Conservation (phyloP, 1,284 basidiomycete species). For the Schizophyllum amplum region DNA sequence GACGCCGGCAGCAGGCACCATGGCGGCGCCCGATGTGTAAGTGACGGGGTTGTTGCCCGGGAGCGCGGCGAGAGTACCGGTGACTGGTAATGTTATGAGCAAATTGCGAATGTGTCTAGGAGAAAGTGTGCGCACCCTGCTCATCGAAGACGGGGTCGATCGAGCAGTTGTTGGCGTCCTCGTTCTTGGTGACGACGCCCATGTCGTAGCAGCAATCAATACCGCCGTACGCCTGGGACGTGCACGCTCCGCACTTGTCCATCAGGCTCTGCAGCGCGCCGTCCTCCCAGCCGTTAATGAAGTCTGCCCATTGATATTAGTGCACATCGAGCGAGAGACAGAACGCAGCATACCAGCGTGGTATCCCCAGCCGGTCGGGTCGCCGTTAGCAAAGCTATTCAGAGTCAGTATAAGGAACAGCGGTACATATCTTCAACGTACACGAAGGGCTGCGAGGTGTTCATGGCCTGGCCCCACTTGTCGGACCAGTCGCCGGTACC, state of each 20-base stretch:
- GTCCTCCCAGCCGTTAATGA: slow-evolving; percentile 40
- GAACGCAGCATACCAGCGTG: slow-evolving; percentile 30
- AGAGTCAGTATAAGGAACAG: background rate
- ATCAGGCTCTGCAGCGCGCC: slow-evolving; percentile 38
- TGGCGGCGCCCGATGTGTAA: background rate
- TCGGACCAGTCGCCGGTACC: background rate
- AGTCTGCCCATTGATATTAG: slow-evolving; percentile 22
- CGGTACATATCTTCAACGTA: background rate
- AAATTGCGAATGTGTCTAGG: no score
- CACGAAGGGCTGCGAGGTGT: background rate
- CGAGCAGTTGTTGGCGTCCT: slow-evolving; percentile 22
- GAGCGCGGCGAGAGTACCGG: slow-evolving; percentile 11
- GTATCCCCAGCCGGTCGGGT: slow-evolving; percentile 44
- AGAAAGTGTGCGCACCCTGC: slow-evolving; percentile 24
- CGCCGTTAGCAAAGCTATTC: slow-evolving; percentile 15
- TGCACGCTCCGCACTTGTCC: slow-evolving; percentile 32
- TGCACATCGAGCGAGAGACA: background rate
- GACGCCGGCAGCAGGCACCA: background rate
- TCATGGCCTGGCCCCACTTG: background rate
- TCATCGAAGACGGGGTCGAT: slow-evolving; percentile 31
- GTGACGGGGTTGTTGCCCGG: slow-evolving; percentile 13
- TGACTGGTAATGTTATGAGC: slow-evolving; percentile 4
- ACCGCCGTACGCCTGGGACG: slow-evolving; percentile 27
- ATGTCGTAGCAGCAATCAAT: slow-evolving; percentile 28
- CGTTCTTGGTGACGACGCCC: slow-evolving; percentile 28